Evolutionary conservation across 2,329 filamentous ascomycete genomes (phyloP).

Genomic region (Apiospora saccharicola): DNA sequence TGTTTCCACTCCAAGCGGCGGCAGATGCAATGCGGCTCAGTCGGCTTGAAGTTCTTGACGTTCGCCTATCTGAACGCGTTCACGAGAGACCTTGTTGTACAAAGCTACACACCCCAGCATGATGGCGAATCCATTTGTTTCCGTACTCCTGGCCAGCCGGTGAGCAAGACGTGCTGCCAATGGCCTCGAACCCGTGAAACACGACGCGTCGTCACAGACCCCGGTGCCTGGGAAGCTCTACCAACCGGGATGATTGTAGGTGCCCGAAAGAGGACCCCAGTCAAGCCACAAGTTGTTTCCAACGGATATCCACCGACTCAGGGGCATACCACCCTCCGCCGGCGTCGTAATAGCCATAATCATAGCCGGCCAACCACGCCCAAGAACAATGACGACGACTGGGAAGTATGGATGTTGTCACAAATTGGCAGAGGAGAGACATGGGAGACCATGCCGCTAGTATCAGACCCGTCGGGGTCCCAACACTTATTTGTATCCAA

Average conservation of each 20-base stretch:
- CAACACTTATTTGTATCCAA: conserved; percentile 69
- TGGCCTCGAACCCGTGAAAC: conserved; percentile 61
- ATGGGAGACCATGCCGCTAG: conserved; percentile 56
- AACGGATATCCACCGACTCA: conserved; percentile 32
- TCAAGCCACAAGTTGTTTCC: conserved; percentile 31
- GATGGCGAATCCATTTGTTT: conserved; percentile 66
- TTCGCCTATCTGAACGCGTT: conserved; percentile 68
- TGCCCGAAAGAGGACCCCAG: conserved; percentile 56
- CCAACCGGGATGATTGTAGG: conserved; percentile 69
- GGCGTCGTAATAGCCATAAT: conserved; percentile 36
- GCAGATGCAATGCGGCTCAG: conserved; percentile 60
- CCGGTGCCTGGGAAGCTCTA: conserved; percentile 71
- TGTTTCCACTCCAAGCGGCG: conserved; percentile 63
- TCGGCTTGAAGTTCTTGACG: conserved; percentile 68
- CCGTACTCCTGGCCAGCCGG: conserved; percentile 50
- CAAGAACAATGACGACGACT: conserved; percentile 45
- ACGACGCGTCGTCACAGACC: conserved; percentile 63
- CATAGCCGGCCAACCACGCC: conserved; percentile 25
- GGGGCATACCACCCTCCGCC: conserved; percentile 39
- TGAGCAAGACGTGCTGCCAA: conserved; percentile 53
- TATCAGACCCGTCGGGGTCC: conserved; percentile 48
- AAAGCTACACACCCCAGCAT: conserved; percentile 64
- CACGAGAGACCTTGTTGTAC: conserved; percentile 68
- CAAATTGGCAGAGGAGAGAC: conserved; percentile 52
- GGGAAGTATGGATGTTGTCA: conserved; percentile 64